Evolutionary conservation across 176 grass and related monocot species (phyloP), one percentile per base, ranked within the genome.

Genomic region (Rhynchospora breviuscula): DNA sequence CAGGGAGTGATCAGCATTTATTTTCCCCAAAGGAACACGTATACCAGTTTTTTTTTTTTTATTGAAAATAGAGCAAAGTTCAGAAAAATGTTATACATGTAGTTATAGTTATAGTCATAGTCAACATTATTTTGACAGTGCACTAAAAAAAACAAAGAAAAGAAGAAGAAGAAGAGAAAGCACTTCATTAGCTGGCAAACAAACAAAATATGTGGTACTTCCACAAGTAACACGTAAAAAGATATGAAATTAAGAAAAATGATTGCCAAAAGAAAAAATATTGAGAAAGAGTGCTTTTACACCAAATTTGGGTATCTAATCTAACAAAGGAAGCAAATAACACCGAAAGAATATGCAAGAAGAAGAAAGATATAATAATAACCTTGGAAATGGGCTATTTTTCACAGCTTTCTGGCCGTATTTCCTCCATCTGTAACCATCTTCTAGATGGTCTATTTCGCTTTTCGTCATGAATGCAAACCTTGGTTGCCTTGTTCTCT

Each of bases 321-420:
- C 11, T 56, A 31, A 59, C 44, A 23, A 23, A 63, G 11, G 1
- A 67, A 0, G 21, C 47, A n/a, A 40, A 57, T 0, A 17, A 69
- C 45, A 64, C 46, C n/a, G 7, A 78, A 56, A 76, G 15, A 66
- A 21, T 73, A 44, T 31, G 21, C 31, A 0, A 60, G 5, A 76
- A 19, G 8, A 44, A 18, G 78, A 80, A 59, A 3, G 29, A 63
- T 61, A 6, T 17, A 40, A 59, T 52, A 21, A 84, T 65, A 29
- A 97, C 94, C 94, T 97, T 85, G 94, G 94, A 81, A 91, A 97
- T 54, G 94, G 94, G 86, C 91, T 97, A 85, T 97, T 93, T 88
- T 97, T 97, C 67, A 97, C 91, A 12, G 94, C 91, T 58, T 97
- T 97, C 84, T 97, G 91, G 1, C 94, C 94, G 59, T 97, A 97